Percentiles rank a stretch among this genome's conserved stretches.
Evolutionary conservation across 257 asterid species (phyloP).

Genomic region (Petunia axillaris): DNA sequence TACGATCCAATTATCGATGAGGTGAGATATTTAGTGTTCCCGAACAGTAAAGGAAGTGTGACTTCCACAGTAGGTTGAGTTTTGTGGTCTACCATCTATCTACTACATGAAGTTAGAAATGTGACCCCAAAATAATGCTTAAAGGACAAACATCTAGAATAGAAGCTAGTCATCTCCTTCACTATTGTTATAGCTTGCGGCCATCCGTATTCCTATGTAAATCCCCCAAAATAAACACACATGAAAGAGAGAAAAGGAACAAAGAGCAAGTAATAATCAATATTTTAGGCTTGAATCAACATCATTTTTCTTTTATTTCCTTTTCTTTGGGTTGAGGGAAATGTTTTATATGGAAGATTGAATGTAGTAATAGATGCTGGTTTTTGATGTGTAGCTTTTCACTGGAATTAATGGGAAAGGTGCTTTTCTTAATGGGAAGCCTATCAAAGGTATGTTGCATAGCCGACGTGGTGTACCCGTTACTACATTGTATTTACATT

Average conservation of each 20-base stretch:
- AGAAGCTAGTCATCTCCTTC: too few relatives aligned
- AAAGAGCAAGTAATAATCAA: too few relatives aligned
- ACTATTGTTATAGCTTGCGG: too few relatives aligned
- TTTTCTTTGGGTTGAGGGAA: neutral
- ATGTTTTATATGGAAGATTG: neutral
- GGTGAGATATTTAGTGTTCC: constrained; percentile 43
- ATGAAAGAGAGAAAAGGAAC: too few relatives aligned
- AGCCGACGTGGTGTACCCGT: neutral
- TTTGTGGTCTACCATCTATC: neutral
- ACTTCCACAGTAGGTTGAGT: neutral
- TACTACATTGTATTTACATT: neutral
- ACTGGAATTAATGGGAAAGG: constrained; percentile 77
- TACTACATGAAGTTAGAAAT: neutral
- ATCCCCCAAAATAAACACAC: too few relatives aligned
- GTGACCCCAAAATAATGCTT: too few relatives aligned
- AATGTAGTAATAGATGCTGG: constrained; percentile 22
- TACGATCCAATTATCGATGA: constrained; percentile 83
- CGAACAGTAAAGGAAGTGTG: neutral
- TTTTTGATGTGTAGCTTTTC: constrained; percentile 64
- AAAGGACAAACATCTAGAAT: too few relatives aligned
- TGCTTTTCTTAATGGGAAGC: constrained; percentile 72
- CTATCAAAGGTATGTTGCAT: constrained; percentile 57
- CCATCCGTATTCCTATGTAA: too few relatives aligned
- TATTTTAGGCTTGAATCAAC: too few relatives aligned
- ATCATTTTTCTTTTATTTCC: too few relatives aligned